phyloP scores from a whole-genome alignment of 345 rosid species.

The Angophora floribunda region DNA sequence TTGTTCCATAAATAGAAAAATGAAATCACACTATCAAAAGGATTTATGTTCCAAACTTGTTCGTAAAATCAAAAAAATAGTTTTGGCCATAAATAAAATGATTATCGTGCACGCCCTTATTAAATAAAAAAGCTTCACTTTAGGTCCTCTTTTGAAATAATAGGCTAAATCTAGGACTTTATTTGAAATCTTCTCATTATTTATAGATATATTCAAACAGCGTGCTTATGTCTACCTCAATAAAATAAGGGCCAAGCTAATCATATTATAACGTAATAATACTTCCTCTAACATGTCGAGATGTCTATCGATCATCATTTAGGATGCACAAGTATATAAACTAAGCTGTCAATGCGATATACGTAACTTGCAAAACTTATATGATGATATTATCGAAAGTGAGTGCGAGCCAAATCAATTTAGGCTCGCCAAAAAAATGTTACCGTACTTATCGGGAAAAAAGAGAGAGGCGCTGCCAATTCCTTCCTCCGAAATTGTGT shows the following conservation, averaged over 20 bases:
- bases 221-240: not conserved
- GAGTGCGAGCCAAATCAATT: not conserved
- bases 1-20: too few relatives aligned
- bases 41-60: too few relatives aligned
- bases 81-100: too few relatives aligned
- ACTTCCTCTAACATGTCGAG: not conserved
- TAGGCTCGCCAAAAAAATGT: not conserved
- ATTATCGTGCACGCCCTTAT: too few relatives aligned
- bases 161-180: accelerated
- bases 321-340: not conserved
- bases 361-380: not conserved
- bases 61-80: too few relatives aligned
- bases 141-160: not conserved
- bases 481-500: not conserved
- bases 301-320: not conserved
- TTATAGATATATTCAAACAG: not conserved
- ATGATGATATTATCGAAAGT: not conserved
- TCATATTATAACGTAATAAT: too few relatives aligned
- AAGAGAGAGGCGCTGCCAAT: not conserved
- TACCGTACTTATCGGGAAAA: not conserved
- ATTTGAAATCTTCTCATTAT: not conserved
- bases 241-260: too few relatives aligned
- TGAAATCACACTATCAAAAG: too few relatives aligned
- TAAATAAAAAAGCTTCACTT: accelerated
- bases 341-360: not conserved